These are phyloP conservation scores for Microcos paniculata DNA, from an alignment of 345 rosid genomes.

Conservation along the genomic window DNA sequence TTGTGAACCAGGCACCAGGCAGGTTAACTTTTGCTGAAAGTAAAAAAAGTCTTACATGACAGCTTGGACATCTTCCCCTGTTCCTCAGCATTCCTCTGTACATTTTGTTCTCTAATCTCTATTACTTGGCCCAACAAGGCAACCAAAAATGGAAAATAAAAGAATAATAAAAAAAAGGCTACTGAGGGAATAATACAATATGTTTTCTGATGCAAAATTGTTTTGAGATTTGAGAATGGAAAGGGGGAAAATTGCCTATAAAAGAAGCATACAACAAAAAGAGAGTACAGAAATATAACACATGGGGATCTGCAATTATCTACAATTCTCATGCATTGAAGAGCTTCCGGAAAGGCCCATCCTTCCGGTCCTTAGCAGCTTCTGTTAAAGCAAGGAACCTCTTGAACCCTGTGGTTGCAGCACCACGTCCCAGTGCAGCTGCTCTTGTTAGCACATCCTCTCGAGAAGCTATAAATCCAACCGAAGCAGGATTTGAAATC, in stretches of 20 bases:
- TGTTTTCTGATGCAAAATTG: background rate
- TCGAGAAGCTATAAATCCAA: constrained; percentile 75
- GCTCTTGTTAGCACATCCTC: constrained; percentile 96
- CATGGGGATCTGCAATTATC: background rate
- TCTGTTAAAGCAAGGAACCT: constrained; percentile 98
- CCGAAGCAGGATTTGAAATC: constrained; percentile 40
- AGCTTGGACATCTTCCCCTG: too few species aligned
- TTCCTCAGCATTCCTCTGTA: too few species aligned
- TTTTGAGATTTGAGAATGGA: background rate
- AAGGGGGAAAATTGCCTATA: background rate
- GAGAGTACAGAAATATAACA: too few species aligned
- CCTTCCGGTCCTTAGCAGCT: constrained; percentile 97
- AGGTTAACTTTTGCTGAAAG: too few species aligned
- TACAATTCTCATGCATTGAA: constrained; percentile 57
- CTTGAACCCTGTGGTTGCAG: constrained; percentile 96
- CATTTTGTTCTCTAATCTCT: too few species aligned
- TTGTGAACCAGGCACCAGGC: too few species aligned
- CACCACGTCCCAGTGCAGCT: constrained; percentile 97
- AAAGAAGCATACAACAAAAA: background rate
- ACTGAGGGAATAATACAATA: background rate
- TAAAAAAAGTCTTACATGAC: too few species aligned
- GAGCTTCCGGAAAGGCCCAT: constrained; percentile 94
- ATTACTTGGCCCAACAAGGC: background rate
- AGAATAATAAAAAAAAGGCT: background rate
- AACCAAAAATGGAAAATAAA: too few species aligned